Base-by-base conservation (phyloP, 352 stramenopile species). In the Thalassiosira livingstoniorum region DNA sequence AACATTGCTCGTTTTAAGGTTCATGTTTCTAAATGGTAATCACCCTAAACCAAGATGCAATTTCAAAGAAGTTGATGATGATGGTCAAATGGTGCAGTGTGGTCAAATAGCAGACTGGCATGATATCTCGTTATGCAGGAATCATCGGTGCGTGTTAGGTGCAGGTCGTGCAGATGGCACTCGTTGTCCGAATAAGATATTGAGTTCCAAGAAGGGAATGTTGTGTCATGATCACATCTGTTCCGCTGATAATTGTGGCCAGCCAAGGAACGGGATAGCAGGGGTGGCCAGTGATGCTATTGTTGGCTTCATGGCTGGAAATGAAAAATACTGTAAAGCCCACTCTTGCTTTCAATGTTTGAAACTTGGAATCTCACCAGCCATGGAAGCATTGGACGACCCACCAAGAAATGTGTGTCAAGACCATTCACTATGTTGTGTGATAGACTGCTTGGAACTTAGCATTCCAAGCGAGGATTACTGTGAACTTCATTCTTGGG, bases 301-400 rank as follows among this genome's bases (percentile, higher is more conserved):
- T 70, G 27, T 7, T 3, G 7, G 39, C 15, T 27, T 4, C 21
- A 68, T 11, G 27, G 31, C 29, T 47, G 29, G 42, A 43, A 39
- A 64, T 31, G 62, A 80, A 25, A 45, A 66, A 4, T 80, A 51
- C 37, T 80, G 73, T 29, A 23, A 60, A 45, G n/a, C 31, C 10
- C 73, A 80, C 27, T 62, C 63, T 34, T 80, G 73, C 54, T 80
- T 80, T 68, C 32, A 63, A 15, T 80, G 73, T 37, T 15, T 80
- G 21, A 61, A 45, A 7, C n/a, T 75, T 4, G 60, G 68, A 55
- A 31, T 34, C 53, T 69, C 63, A 67, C 73, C 73, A 62, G 73
- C 63, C 51, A 66, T 66, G 32, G 73, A 80, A 37, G 73, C 73
- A 18, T 54, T 68, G 29, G 73, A 80, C 57, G 73, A 80, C 5